Evolutionary conservation across 495 filamentous ascomycete species (phyloP).

Genomic region (Podospora pseudoanserina): DNA sequence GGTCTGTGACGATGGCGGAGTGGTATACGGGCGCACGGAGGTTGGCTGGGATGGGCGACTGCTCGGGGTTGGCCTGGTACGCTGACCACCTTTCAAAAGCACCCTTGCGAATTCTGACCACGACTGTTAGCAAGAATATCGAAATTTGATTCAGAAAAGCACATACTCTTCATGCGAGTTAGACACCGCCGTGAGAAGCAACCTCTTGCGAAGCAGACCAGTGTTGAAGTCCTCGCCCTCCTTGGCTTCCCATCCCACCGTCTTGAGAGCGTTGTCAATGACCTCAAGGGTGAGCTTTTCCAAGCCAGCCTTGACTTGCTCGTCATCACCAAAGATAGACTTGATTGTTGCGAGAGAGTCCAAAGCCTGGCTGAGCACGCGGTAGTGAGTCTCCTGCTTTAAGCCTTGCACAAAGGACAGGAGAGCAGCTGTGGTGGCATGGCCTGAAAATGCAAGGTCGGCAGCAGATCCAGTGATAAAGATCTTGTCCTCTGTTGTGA

Average conservation of each 20-base stretch:
- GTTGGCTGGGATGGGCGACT: constrained; percentile 69
- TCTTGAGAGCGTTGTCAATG: constrained; percentile 64
- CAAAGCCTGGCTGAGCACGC: constrained; percentile 84
- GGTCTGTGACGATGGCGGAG: constrained; percentile 67
- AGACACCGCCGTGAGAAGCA: constrained; percentile 69
- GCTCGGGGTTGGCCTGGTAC: constrained; percentile 63
- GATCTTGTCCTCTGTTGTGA: constrained; percentile 86
- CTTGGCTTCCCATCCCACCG: constrained; percentile 80
- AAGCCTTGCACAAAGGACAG: constrained; percentile 78
- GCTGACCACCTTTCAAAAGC: constrained; percentile 71
- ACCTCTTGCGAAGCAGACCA: constrained; percentile 71
- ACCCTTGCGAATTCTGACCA: constrained; percentile 58
- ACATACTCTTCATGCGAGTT: constrained; percentile 69
- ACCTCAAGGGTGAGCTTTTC: constrained; percentile 71
- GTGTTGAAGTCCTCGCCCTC: constrained; percentile 76
- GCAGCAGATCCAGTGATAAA: constrained; percentile 87
- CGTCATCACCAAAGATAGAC: constrained; percentile 51
- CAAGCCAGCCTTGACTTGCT: constrained; percentile 56
- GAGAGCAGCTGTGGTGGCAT: constrained; percentile 73
- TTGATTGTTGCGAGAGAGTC: constrained; percentile 57
- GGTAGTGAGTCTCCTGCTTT: constrained; percentile 72
- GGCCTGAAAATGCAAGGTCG: constrained; percentile 81
- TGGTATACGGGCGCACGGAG: constrained; percentile 77
- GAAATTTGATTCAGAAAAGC: constrained; percentile 10
- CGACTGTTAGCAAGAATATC: background rate